These are phyloP conservation scores for Lichtheimia ramosa DNA, from an alignment of 371 early-diverging fungal species.

Conservation along the genomic window DNA sequence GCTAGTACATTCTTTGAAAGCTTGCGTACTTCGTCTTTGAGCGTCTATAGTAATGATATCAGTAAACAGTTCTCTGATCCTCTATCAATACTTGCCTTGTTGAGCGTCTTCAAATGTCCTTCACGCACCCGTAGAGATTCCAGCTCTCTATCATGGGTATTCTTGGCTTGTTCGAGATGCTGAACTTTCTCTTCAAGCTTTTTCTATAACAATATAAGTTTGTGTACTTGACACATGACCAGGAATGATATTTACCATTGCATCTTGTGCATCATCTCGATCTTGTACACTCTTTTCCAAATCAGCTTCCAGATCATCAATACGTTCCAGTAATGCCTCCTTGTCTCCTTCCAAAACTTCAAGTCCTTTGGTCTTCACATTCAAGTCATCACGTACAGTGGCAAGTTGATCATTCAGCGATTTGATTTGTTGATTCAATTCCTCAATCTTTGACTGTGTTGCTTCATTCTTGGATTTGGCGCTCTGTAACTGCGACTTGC, in stretches of 20 bases:
- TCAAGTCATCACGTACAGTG: constrained; percentile 27
- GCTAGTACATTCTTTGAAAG: constrained; percentile 29
- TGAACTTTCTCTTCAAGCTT: constrained; percentile 15
- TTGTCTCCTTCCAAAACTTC: constrained; percentile 34
- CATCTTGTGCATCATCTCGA: neutral
- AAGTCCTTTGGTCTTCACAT: constrained; percentile 24
- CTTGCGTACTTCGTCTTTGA: constrained; percentile 70
- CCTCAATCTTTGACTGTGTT: neutral
- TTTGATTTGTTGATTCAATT: constrained; percentile 29
- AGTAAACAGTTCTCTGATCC: no score
- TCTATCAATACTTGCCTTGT: constrained; percentile 41
- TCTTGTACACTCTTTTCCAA: constrained; percentile 20
- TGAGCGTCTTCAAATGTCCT: constrained; percentile 63
- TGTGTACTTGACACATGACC: neutral
- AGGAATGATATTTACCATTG: constrained; percentile 1
- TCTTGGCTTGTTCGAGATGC: constrained; percentile 16
- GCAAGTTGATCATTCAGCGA: constrained; percentile 24
- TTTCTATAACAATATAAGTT: constrained; percentile 3
- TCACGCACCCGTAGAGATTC: constrained; percentile 65
- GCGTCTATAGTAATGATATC: constrained; percentile 30
- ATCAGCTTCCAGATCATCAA: constrained; percentile 35
- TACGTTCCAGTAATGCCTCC: constrained; percentile 22
- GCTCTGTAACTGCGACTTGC: constrained; percentile 3
- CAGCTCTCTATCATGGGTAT: constrained; percentile 35
- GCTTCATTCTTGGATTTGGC: neutral